Evolutionary conservation across 163 green algal species (phyloP).

Genomic region (Volvox carteri): DNA sequence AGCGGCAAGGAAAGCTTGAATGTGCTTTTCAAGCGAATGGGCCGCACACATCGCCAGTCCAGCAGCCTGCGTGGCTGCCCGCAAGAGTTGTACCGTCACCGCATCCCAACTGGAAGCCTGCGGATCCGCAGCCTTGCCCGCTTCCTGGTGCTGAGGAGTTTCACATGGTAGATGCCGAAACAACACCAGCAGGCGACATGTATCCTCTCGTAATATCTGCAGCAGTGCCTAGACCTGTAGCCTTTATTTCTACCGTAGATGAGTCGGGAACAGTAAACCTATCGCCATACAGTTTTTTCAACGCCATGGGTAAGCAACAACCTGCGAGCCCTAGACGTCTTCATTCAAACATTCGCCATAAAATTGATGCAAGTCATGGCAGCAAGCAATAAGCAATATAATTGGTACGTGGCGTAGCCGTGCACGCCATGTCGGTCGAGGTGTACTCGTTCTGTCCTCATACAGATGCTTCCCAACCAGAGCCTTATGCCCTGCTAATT

Average conservation of each 20-base stretch:
- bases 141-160: background rate
- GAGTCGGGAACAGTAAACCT: conserved; percentile 82
- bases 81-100: conserved; percentile 52
- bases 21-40: conserved; percentile 8
- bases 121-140: conserved; percentile 63
- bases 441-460: no score
- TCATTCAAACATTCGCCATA: background rate
- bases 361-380: no score
- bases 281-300: conserved; percentile 95
- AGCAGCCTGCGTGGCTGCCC: conserved; percentile 11
- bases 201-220: conserved; percentile 89
- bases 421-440: no score
- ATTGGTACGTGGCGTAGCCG: no score
- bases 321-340: background rate
- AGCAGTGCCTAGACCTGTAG: conserved; percentile 87
- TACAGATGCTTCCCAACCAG: no score
- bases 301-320: conserved; percentile 73
- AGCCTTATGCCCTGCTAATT: no score
- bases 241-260: conserved; percentile 81
- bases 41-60: background rate
- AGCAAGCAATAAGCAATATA: no score
- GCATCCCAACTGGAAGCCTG: conserved; percentile 76
- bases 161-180: conserved; percentile 30
- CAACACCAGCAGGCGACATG: conserved; percentile 42
- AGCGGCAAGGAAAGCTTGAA: background rate